phyloP scores from a whole-genome alignment of 495 filamentous ascomycete genomes.

The Penicillium crystallinum region DNA sequence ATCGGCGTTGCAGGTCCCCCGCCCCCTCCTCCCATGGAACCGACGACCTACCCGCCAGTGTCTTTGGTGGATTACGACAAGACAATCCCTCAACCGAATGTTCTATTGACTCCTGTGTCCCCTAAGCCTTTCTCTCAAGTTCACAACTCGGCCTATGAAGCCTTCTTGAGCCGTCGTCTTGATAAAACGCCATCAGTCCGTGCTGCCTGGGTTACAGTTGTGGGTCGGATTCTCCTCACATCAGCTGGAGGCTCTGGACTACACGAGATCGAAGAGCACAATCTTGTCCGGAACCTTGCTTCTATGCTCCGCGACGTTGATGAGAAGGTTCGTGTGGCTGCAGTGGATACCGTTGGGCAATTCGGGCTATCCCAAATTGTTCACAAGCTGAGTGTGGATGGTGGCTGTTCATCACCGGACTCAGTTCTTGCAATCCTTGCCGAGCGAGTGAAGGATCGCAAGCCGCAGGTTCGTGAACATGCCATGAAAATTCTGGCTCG shows the following conservation, averaged over 20 bases:
- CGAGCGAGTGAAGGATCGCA: slow-evolving; percentile 84
- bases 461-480: slow-evolving; percentile 72
- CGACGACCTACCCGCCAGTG: slow-evolving; percentile 72
- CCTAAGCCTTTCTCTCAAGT: slow-evolving; percentile 79
- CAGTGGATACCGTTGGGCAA: slow-evolving; percentile 71
- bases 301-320: slow-evolving; percentile 83
- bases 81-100: slow-evolving; percentile 49
- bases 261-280: slow-evolving; percentile 66
- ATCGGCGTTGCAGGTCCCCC: slow-evolving; percentile 86
- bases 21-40: slow-evolving; percentile 65
- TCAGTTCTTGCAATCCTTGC: slow-evolving; percentile 74
- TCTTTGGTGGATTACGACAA: slow-evolving; percentile 56
- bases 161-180: slow-evolving; percentile 73
- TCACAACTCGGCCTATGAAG: slow-evolving; percentile 69
- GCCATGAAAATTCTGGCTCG: slow-evolving; percentile 78
- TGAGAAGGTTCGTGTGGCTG: slow-evolving; percentile 83
- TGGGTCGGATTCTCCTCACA: slow-evolving; percentile 76
- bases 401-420: slow-evolving; percentile 61
- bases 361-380: slow-evolving; percentile 76
- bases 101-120: slow-evolving; percentile 72
- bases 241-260: slow-evolving; percentile 83
- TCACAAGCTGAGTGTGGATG: slow-evolving; percentile 68
- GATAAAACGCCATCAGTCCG: slow-evolving; percentile 80
- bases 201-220: slow-evolving; percentile 74
- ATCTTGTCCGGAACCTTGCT: slow-evolving; percentile 65